Base-by-base conservation (phyloP, 805 yeast genomes). In the Candida chilensis region DNA sequence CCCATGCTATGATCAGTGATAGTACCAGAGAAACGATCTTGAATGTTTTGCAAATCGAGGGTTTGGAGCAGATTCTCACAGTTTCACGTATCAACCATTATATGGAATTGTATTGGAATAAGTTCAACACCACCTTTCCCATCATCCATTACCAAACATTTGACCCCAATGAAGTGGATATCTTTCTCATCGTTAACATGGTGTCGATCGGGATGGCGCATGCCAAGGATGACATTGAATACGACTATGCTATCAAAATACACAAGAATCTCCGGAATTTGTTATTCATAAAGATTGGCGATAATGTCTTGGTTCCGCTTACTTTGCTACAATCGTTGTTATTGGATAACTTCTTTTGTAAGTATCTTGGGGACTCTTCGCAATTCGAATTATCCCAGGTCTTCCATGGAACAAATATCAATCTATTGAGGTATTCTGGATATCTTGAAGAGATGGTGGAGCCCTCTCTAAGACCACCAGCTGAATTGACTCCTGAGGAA, bases 71-170 rank as follows among this genome's bases (percentile, higher is more conserved):
- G n/a, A 5, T 28, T 4, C 27, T 39, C 27, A 34, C 31, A 6
- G 15, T 34, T 2, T 24, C 17, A 5, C 28, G 34, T 9, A 24
- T 45, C 3, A 31, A 39, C 16, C 17, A 15, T 7, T 58, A 47
- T 33, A 29, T 56, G 7, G 37, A 40, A 8, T 41, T 42, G 7
- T 60, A 46, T 36, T 64, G 68, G 67, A 36, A 37, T 4, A 41
- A 48, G 26, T 61, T 61, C 33, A 54, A 50, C 36, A 38, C 52
- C 8, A 42, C 49, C 16, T 64, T 50, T 36, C 70, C 70, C 1
- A 47, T 64, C 8, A 44, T 64, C 9, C 70, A 64, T 37, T 41
- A 46, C 11, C 47, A 62, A 1, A 52, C 61, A 1, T 56, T 57
- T 29, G 36, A 31, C 13, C 15, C 25, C 13, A 22, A 22, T 22